phyloP scores from a whole-genome alignment of 2,329 filamentous ascomycete genomes.

The Xylariaceae sp. region DNA sequence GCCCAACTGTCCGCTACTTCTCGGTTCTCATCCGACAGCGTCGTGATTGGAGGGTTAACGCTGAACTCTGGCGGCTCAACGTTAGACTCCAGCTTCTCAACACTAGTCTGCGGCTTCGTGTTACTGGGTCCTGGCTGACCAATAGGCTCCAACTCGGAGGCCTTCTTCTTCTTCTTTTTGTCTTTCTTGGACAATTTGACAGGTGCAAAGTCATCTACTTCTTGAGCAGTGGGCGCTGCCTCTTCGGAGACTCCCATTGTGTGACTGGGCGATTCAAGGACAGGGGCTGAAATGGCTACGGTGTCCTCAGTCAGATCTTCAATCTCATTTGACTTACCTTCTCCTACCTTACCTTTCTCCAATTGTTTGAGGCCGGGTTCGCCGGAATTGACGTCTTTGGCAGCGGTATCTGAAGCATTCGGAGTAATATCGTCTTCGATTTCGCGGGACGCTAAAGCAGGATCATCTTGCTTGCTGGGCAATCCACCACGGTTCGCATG shows the following conservation, averaged over 20 bases:
- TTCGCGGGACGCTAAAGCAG: not conserved
- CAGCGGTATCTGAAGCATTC: not conserved
- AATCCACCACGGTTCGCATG: not conserved
- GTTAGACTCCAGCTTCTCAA: not conserved
- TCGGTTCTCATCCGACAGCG: no score
- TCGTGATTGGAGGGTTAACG: no score
- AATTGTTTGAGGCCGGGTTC: conserved; percentile 17
- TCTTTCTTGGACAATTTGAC: conserved; percentile 21
- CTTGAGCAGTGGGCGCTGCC: no score
- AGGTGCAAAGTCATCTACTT: not conserved
- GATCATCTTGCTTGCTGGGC: not conserved
- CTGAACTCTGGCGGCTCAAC: no score
- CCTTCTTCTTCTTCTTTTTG: conserved; percentile 11
- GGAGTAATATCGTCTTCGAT: conserved; percentile 2
- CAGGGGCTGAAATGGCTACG: no score
- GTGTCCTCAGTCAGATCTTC: conserved; percentile 1
- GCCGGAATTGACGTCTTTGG: not conserved
- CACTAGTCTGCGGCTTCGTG: no score
- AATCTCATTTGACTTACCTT: conserved; percentile 24
- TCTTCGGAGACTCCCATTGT: no score
- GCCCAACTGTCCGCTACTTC: no score
- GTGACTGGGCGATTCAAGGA: no score
- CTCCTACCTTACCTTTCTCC: conserved; percentile 38
- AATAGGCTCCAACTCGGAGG: conserved; percentile 1
- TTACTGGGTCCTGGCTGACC: not conserved